These are phyloP conservation scores for Aspergillus olivimuriae DNA, from an alignment of 495 filamentous ascomycete species.

Conservation along the genomic window DNA sequence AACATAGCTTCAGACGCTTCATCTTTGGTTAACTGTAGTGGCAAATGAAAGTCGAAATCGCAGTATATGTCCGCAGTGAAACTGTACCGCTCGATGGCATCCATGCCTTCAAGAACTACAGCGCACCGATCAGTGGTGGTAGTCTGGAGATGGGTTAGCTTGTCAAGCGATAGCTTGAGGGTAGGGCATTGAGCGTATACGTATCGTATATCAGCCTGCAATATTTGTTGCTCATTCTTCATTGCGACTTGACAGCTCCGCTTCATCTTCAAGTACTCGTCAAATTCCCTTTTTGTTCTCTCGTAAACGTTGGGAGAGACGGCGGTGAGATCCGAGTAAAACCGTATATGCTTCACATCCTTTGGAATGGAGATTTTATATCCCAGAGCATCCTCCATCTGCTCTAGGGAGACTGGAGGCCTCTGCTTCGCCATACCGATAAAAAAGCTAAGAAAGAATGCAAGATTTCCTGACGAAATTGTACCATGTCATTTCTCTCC, in stretches of 20 bases:
- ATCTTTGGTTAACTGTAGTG: constrained; percentile 1
- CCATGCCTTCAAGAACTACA: background rate
- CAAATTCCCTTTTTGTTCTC: constrained; percentile 1
- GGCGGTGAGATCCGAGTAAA: background rate
- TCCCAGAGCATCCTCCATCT: background rate
- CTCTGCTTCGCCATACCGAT: background rate
- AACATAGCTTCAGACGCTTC: background rate
- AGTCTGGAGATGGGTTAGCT: background rate
- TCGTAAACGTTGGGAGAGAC: background rate
- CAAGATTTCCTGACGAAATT: too few relatives aligned
- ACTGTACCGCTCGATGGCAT: background rate
- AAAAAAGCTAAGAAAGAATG: too few relatives aligned
- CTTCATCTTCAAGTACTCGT: background rate
- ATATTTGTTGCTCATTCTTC: background rate
- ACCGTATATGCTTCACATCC: background rate
- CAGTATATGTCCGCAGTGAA: background rate
- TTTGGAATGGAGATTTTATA: background rate
- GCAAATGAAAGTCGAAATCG: constrained; percentile 1
- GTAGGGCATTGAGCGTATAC: background rate
- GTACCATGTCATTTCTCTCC: too few relatives aligned
- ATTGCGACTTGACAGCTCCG: background rate
- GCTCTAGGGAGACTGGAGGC: background rate
- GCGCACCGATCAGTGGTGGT: background rate
- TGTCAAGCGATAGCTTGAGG: background rate
- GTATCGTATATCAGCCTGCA: background rate